Evolutionary conservation across 441 rosid genomes (phyloP).

Genomic region (Lepidium campestre): DNA sequence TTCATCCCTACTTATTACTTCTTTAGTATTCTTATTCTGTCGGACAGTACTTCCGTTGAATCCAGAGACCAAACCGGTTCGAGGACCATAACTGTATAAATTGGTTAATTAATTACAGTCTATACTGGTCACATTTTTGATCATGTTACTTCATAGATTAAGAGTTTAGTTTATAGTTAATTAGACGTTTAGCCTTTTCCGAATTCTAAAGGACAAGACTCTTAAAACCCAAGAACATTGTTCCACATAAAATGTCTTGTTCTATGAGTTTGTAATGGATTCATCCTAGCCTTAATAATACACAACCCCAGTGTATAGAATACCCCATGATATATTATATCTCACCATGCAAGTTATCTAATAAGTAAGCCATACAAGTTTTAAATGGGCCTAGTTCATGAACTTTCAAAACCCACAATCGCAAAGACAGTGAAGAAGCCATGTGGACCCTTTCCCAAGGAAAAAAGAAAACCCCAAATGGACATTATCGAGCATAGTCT

Average conservation of each 20-base stretch:
- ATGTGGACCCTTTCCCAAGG: neutral
- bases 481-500: neutral
- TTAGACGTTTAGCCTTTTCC: neutral
- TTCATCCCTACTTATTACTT: too few species aligned
- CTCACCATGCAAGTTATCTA: too few species aligned
- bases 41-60: too few species aligned
- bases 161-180: neutral
- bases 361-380: too few species aligned
- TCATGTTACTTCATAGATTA: neutral
- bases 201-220: neutral
- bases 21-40: too few species aligned
- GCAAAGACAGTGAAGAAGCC: neutral
- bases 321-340: neutral
- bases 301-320: neutral
- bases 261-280: neutral
- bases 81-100: neutral
- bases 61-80: neutral
- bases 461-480: neutral
- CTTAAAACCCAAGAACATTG: neutral
- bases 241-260: neutral
- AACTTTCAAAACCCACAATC: neutral
- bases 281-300: neutral
- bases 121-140: neutral
- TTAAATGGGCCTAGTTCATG: neutral
- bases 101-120: neutral